These are phyloP conservation scores for Daldinia concentrica DNA, from an alignment of 495 filamentous ascomycete genomes.

Conservation along the genomic window DNA sequence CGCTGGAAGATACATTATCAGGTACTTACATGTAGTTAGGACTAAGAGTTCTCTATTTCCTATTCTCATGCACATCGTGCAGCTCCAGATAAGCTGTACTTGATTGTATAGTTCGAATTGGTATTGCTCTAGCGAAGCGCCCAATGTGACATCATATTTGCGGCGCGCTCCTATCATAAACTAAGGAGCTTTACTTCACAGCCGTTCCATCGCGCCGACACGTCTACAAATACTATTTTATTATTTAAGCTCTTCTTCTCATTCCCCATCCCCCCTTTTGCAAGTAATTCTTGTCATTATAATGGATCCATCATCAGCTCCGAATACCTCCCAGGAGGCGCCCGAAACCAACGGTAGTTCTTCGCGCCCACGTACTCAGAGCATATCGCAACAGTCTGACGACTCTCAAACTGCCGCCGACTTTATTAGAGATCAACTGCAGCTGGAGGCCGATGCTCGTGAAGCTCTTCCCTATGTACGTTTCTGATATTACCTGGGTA, in stretches of 20 bases:
- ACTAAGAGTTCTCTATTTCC: neutral
- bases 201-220: neutral
- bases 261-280: neutral
- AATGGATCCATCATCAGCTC: slow-evolving; percentile 46
- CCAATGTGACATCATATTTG: slow-evolving; percentile 37
- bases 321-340: slow-evolving; percentile 34
- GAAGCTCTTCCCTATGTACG: slow-evolving; percentile 90
- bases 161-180: neutral
- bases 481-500: neutral
- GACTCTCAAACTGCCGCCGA: slow-evolving; percentile 88
- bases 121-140: neutral
- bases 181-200: neutral
- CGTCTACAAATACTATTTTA: neutral
- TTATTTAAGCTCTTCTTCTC: neutral
- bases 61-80: no score
- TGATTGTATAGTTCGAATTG: neutral
- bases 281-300: slow-evolving; percentile 1
- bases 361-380: slow-evolving; percentile 54
- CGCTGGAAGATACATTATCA: neutral
- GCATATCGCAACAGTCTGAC: slow-evolving; percentile 73
- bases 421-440: slow-evolving; percentile 90
- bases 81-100: no score
- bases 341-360: slow-evolving; percentile 35
- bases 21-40: neutral
- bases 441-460: slow-evolving; percentile 92